A percentile compares a stretch with the other conserved stretches of the same genome.
These are phyloP conservation scores for Tephrocybe sp. DNA, from an alignment of 768 basidiomycete genomes.

Conservation along the genomic window DNA sequence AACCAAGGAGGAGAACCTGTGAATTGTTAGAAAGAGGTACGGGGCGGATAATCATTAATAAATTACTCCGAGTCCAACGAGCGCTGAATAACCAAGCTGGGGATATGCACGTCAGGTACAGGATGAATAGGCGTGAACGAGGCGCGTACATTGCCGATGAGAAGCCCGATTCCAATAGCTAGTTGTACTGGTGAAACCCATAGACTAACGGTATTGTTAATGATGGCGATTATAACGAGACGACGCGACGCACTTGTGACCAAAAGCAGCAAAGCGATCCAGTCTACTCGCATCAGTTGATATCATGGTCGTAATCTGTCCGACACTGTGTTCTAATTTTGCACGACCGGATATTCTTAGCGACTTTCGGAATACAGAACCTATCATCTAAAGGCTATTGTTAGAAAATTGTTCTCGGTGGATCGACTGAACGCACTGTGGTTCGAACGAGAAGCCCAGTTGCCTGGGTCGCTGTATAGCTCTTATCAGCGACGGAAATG, in stretches of 20 bases:
- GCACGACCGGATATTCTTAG: constrained; percentile 48
- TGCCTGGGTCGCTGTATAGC: constrained; percentile 11
- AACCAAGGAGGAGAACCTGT: constrained; percentile 45
- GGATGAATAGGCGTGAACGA: constrained; percentile 5
- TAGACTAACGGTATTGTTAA: constrained; percentile 18
- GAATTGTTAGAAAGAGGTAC: no score
- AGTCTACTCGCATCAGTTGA: constrained; percentile 43
- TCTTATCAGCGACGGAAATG: neutral
- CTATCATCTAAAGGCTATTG: constrained; percentile 22
- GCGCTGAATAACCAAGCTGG: constrained; percentile 51
- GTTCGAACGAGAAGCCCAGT: constrained; percentile 20
- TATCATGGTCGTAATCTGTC: constrained; percentile 49
- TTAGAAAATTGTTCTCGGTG: neutral
- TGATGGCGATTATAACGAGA: neutral
- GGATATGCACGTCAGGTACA: neutral
- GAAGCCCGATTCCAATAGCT: constrained; percentile 45
- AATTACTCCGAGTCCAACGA: constrained; percentile 47
- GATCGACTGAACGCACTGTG: constrained; percentile 9
- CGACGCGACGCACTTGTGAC: constrained; percentile 23
- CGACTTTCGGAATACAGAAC: constrained; percentile 45
- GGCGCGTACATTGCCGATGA: constrained; percentile 40
- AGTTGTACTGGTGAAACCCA: constrained; percentile 40
- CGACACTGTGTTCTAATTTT: constrained; percentile 40
- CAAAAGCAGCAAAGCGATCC: constrained; percentile 30
- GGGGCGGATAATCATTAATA: no score